phyloP scores from a whole-genome alignment of 2,329 filamentous ascomycete genomes.

The Colletotrichum viniferum region DNA sequence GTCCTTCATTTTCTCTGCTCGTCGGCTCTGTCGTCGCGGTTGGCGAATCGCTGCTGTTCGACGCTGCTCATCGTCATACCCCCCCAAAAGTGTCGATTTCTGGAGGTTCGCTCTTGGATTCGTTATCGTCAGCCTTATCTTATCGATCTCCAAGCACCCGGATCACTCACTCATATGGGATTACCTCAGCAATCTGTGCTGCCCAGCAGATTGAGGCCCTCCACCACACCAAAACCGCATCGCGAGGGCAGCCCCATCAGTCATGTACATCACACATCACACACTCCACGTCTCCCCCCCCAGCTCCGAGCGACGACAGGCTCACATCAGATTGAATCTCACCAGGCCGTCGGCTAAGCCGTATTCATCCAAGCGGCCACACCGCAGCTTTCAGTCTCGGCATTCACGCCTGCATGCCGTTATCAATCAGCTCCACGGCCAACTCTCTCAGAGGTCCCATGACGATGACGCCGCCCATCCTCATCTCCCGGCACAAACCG shows the following conservation, averaged over 20 bases:
- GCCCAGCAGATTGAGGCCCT: constrained; percentile 4
- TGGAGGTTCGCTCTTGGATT: background rate
- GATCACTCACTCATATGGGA: background rate
- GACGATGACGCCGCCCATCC: background rate
- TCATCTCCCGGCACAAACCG: background rate
- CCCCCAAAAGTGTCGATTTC: background rate
- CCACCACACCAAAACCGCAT: background rate
- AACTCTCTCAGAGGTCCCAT: background rate
- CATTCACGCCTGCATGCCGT: background rate
- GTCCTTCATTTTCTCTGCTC: background rate
- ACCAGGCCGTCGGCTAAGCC: background rate
- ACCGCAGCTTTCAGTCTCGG: background rate
- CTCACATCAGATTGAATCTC: background rate
- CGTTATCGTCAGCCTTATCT: background rate
- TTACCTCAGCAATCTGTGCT: background rate
- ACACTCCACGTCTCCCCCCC: background rate
- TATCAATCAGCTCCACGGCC: background rate
- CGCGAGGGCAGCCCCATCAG: background rate
- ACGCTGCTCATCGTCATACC: background rate
- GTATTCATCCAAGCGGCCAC: background rate
- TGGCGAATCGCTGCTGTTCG: background rate
- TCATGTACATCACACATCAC: background rate
- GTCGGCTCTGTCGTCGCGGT: background rate
- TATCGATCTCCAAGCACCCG: background rate
- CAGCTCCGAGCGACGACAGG: background rate